These are phyloP conservation scores for Lyophyllum atratum DNA, from an alignment of 768 basidiomycete genomes.

Conservation along the genomic window DNA sequence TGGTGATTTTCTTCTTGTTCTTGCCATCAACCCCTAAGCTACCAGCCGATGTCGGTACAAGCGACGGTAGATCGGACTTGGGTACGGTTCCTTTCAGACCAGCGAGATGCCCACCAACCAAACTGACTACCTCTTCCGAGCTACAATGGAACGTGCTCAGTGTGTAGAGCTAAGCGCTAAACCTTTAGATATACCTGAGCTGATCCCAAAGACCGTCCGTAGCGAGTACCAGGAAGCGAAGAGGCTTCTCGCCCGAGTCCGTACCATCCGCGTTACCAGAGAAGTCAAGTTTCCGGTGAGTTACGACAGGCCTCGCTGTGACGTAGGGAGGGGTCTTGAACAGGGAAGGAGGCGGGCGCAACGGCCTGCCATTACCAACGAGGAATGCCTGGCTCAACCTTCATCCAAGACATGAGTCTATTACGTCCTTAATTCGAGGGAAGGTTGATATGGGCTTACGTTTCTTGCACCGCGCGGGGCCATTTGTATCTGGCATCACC, in stretches of 20 bases:
- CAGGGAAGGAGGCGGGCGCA: slow-evolving; percentile 59
- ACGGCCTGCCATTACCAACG: slow-evolving; percentile 56
- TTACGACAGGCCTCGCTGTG: slow-evolving; percentile 79
- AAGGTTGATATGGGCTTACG: slow-evolving; percentile 42
- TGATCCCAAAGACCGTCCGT: slow-evolving; percentile 86
- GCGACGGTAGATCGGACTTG: slow-evolving; percentile 53
- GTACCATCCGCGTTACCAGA: slow-evolving; percentile 31
- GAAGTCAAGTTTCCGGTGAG: slow-evolving; percentile 69
- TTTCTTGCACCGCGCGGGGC: slow-evolving; percentile 70
- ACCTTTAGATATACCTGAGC: slow-evolving; percentile 38
- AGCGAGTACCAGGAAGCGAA: slow-evolving; percentile 85
- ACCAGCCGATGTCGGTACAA: slow-evolving; percentile 60
- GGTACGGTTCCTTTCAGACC: slow-evolving; percentile 68
- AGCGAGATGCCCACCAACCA: slow-evolving; percentile 80
- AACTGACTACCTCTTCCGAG: slow-evolving; percentile 84
- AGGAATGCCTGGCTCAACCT: slow-evolving; percentile 67
- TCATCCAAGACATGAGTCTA: slow-evolving; percentile 1
- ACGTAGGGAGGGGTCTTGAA: slow-evolving; percentile 95
- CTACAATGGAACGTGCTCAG: slow-evolving; percentile 30
- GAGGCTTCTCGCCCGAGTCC: slow-evolving; percentile 30
- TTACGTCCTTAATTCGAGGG: background rate
- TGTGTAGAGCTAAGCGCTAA: background rate
- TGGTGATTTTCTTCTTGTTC: slow-evolving; percentile 38
- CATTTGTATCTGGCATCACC: slow-evolving; percentile 92
- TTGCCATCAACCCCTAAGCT: slow-evolving; percentile 66